Conservation (phyloP, 495 filamentous ascomycete species). For the Trichoderma virens region DNA sequence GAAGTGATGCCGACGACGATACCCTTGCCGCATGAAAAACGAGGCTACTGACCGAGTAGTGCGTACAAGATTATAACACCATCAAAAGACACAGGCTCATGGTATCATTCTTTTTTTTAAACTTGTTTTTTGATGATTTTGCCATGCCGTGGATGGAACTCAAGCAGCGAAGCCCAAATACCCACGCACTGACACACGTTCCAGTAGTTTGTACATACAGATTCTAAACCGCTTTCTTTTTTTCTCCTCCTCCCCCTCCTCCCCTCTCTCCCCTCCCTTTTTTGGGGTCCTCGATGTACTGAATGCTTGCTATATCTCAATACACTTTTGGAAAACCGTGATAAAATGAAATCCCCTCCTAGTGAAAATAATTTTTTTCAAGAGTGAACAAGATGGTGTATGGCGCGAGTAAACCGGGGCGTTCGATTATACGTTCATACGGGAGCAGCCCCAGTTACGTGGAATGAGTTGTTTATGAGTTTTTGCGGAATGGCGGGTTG, state of each 20-base stretch:
- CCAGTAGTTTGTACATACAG: background rate
- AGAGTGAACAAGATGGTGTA: background rate
- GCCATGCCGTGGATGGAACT: background rate
- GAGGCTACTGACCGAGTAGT: too few relatives aligned
- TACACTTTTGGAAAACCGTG: background rate
- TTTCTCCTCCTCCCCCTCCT: background rate
- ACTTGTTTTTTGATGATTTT: background rate
- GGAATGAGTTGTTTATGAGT: background rate
- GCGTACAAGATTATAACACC: too few relatives aligned
- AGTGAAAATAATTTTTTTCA: background rate
- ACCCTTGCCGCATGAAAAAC: background rate
- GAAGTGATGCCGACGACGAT: background rate
- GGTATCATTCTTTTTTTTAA: background rate
- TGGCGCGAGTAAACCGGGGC: background rate
- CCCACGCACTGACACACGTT: background rate
- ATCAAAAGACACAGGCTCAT: too few relatives aligned
- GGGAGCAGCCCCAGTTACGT: background rate
- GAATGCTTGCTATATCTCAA: slow-evolving; percentile 4
- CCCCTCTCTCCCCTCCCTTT: background rate
- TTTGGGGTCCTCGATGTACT: background rate
- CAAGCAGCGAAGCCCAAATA: background rate
- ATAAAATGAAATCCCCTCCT: background rate
- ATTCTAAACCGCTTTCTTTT: background rate
- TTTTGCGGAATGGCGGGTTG: background rate
- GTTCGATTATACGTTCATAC: background rate